Conservation (phyloP, 371 early-diverging fungal genomes). For the Mucor lusitanicus region DNA sequence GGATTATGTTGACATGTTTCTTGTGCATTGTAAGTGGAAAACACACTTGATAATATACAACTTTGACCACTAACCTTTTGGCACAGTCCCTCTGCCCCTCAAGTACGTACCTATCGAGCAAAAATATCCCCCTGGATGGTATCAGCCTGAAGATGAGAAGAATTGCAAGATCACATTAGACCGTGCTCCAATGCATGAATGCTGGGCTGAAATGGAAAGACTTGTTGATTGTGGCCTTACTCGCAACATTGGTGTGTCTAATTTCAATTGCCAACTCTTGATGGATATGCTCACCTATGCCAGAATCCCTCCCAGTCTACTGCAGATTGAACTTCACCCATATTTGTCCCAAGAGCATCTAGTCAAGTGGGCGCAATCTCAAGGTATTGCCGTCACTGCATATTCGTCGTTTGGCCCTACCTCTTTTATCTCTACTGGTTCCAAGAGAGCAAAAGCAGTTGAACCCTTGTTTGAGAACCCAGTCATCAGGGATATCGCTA, state of each 20-base stretch:
- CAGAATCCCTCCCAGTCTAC: conserved; percentile 46
- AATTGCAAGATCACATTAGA: conserved; percentile 7
- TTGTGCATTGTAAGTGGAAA: conserved; percentile 30
- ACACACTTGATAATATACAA: background rate
- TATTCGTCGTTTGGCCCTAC: background rate
- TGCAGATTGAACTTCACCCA: conserved; percentile 72
- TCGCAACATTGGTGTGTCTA: conserved; percentile 58
- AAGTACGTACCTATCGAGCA: conserved; percentile 31
- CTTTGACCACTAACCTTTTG: background rate
- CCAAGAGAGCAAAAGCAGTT: background rate
- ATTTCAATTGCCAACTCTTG: conserved; percentile 47
- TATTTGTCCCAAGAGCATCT: conserved; percentile 62
- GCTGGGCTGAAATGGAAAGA: conserved; percentile 36
- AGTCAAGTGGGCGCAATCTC: conserved; percentile 29
- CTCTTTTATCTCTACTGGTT: background rate
- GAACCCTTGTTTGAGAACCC: background rate
- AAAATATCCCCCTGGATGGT: conserved; percentile 23
- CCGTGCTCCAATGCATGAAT: conserved; percentile 37
- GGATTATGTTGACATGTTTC: conserved; percentile 73
- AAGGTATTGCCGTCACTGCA: background rate
- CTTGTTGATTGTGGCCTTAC: conserved; percentile 28
- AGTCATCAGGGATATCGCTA: background rate
- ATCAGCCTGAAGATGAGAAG: background rate
- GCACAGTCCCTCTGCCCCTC: background rate
- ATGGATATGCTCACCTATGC: conserved; percentile 55